A percentile compares a stretch with the other conserved stretches of the same genome.
Evolutionary conservation across 139 green algal species (phyloP).

Genomic region (Tetratostichococcus sp.): DNA sequence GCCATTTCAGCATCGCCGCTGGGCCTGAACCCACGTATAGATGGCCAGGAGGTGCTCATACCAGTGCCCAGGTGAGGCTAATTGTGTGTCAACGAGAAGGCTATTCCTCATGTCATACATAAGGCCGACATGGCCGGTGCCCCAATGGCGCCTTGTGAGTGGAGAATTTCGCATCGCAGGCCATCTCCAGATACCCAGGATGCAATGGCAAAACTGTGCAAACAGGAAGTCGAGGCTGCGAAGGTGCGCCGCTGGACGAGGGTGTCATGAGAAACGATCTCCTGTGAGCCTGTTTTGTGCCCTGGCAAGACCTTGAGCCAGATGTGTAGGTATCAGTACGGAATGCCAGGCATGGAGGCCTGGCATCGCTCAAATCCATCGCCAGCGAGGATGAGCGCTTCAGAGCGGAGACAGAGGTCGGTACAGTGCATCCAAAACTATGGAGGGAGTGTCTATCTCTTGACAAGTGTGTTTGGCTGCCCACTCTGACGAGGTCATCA

Average conservation of each 20-base stretch:
- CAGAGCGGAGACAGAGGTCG: constrained; percentile 17
- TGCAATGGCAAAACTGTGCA: constrained; percentile 60
- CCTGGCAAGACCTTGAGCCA: no score
- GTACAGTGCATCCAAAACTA: background rate
- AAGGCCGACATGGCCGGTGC: no score
- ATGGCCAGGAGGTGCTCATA: constrained; percentile 50
- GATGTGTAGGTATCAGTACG: constrained; percentile 41
- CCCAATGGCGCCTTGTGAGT: no score
- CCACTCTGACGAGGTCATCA: background rate
- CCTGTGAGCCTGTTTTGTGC: background rate
- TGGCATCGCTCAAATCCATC: constrained; percentile 34
- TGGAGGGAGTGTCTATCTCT: background rate
- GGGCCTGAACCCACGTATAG: constrained; percentile 36
- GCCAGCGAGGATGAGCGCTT: constrained; percentile 14
- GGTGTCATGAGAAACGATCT: background rate
- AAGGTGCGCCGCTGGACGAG: constrained; percentile 18
- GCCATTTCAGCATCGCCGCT: constrained; percentile 63
- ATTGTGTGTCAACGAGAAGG: no score
- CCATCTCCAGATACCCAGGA: constrained; percentile 38
- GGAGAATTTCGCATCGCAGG: no score
- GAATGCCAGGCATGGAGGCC: constrained; percentile 41
- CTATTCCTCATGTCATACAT: no score
- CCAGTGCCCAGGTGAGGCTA: constrained; percentile 35
- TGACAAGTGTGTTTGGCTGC: background rate
- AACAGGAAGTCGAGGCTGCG: constrained; percentile 54